Conservation (phyloP, 306 rosid species). For the Lathyrus aphaca region DNA sequence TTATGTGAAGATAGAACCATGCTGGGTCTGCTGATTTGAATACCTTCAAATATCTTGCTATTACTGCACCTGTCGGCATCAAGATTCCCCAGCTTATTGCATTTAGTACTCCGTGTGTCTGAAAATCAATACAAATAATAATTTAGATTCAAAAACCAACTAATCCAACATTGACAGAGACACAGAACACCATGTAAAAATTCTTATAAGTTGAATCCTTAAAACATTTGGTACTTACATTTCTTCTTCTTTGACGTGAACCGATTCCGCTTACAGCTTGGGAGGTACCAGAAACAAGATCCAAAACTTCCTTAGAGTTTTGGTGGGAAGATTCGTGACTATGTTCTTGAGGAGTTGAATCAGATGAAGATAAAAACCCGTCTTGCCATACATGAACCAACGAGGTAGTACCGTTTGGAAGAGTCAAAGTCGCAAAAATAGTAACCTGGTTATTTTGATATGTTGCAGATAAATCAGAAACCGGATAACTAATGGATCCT, state of each 20-base stretch:
- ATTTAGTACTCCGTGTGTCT: conserved; percentile 79
- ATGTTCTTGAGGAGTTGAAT: conserved; percentile 39
- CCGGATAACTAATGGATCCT: conserved; percentile 38
- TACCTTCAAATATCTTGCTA: conserved; percentile 78
- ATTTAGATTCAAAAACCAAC: neutral
- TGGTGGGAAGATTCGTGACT: neutral
- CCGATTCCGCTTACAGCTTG: conserved; percentile 28
- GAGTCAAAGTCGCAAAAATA: conserved; percentile 58
- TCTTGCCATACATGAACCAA: conserved; percentile 76
- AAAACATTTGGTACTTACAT: conserved; percentile 49
- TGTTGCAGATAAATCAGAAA: conserved; percentile 39
- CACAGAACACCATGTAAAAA: neutral
- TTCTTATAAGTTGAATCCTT: neutral
- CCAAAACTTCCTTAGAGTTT: conserved; percentile 46
- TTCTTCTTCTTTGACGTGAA: conserved; percentile 46
- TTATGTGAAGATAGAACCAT: conserved; percentile 85
- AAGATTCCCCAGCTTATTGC: conserved; percentile 81
- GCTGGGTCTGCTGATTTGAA: conserved; percentile 88
- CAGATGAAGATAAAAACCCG: conserved; percentile 47
- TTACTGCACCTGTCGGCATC: conserved; percentile 72
- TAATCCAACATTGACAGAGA: neutral
- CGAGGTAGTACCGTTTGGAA: conserved; percentile 45
- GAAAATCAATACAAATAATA: conserved; percentile 4
- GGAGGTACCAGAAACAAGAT: conserved; percentile 62
- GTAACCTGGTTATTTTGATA: conserved; percentile 52